Percentiles rank a stretch among this genome's conserved stretches.
These are phyloP conservation scores for Pittosporum tobira DNA, from an alignment of 129 eudicot species.

Conservation along the genomic window DNA sequence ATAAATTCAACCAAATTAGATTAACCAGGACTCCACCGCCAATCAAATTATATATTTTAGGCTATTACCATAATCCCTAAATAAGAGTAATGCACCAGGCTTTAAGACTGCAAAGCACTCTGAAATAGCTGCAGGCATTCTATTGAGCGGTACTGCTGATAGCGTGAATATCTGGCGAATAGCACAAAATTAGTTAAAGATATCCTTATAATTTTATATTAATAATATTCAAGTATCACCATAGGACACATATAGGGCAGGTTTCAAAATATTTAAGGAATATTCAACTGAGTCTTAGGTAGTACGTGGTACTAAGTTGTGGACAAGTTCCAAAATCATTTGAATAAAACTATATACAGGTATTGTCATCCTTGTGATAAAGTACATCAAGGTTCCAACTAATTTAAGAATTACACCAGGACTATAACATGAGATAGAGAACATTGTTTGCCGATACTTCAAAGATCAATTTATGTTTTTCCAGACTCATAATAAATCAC, in stretches of 20 bases:
- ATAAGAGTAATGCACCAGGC: conserved; percentile 84
- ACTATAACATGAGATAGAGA: no score
- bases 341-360: background rate
- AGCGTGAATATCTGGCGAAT: conserved; percentile 67
- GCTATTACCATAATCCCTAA: conserved; percentile 85
- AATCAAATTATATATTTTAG: no score
- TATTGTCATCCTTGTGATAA: background rate
- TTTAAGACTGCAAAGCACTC: conserved; percentile 75
- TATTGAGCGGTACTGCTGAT: conserved; percentile 72
- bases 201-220: background rate
- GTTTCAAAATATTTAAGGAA: background rate
- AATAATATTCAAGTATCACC: background rate
- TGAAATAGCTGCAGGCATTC: conserved; percentile 60
- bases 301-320: no score
- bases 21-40: no score
- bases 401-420: no score
- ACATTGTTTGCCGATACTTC: no score
- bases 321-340: background rate
- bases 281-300: no score
- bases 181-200: background rate
- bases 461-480: no score
- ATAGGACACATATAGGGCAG: background rate
- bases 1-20: no score
- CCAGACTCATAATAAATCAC: no score
- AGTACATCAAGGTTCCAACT: background rate